Percentiles rank a stretch among this genome's conserved stretches.
These are phyloP conservation scores for Teunomyces pallodes DNA, from an alignment of 805 yeast genomes.

Conservation along the genomic window DNA sequence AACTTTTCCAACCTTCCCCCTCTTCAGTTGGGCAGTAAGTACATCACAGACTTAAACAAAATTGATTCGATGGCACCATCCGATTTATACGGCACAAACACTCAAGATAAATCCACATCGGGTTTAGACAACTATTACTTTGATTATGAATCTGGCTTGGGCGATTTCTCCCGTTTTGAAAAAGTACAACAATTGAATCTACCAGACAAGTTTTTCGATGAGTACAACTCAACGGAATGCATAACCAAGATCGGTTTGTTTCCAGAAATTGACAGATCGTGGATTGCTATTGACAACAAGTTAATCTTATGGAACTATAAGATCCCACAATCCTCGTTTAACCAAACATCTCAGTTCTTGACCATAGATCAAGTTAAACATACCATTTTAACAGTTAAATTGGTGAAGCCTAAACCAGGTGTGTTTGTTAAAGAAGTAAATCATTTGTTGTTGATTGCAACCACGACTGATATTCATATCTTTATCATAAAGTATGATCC, in stretches of 20 bases:
- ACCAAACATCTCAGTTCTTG: conserved; percentile 54
- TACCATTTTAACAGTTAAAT: conserved; percentile 69
- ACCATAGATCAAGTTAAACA: conserved; percentile 81
- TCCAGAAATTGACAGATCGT: conserved; percentile 74
- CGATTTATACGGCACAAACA: conserved; percentile 53
- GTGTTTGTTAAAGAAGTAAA: conserved; percentile 78
- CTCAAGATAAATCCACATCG: conserved; percentile 45
- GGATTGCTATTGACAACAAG: conserved; percentile 82
- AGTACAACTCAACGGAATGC: conserved; percentile 63
- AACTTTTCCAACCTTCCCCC: conserved; percentile 53
- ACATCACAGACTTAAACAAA: conserved; percentile 55
- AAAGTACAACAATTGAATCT: conserved; percentile 64
- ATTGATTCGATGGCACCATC: conserved; percentile 58
- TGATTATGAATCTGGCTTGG: conserved; percentile 43
- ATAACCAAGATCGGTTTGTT: conserved; percentile 79
- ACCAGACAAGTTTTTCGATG: conserved; percentile 79
- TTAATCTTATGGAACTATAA: conserved; percentile 83
- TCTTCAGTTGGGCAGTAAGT: conserved; percentile 59
- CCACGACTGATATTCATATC: conserved; percentile 75
- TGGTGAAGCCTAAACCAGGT: conserved; percentile 79
- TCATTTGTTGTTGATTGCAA: conserved; percentile 70
- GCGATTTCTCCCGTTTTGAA: conserved; percentile 72
- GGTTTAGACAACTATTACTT: conserved; percentile 65
- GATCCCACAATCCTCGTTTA: conserved; percentile 48
- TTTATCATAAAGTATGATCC: conserved; percentile 62